Evolutionary conservation across 2,329 filamentous ascomycete species (phyloP).

Genomic region (Trichoderma polysporum): DNA sequence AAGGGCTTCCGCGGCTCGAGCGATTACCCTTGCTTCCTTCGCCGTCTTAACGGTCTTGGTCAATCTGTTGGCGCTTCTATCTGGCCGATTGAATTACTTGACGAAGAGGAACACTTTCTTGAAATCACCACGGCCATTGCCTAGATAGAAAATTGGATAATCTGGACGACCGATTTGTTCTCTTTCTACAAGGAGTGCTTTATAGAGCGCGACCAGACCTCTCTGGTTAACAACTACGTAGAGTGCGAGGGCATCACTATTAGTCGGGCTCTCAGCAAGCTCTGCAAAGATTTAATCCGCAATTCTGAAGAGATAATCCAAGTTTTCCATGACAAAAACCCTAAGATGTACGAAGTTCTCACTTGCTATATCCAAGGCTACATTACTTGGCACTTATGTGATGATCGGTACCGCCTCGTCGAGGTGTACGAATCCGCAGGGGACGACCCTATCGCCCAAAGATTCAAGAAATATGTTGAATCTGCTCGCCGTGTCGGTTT

Average conservation of each 20-base stretch:
- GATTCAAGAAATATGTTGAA: not conserved
- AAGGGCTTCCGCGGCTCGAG: slow-evolving; percentile 22
- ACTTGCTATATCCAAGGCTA: slow-evolving; percentile 25
- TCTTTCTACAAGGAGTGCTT: slow-evolving; percentile 28
- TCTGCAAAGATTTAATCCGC: slow-evolving; percentile 22
- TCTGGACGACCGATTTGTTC: slow-evolving; percentile 26
- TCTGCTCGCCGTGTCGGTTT: not conserved
- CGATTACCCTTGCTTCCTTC: slow-evolving; percentile 26
- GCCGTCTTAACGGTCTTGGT: slow-evolving; percentile 27
- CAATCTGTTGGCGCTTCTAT: slow-evolving; percentile 24
- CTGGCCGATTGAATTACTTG: slow-evolving; percentile 20
- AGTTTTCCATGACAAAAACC: slow-evolving; percentile 25
- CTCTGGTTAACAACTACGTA: slow-evolving; percentile 26
- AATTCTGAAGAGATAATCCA: slow-evolving; percentile 23
- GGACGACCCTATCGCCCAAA: not conserved
- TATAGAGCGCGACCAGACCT: slow-evolving; percentile 24
- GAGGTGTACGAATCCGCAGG: slow-evolving; percentile 21
- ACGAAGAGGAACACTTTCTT: slow-evolving; percentile 23
- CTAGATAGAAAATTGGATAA: slow-evolving; percentile 27
- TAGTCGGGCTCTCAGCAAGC: slow-evolving; percentile 24
- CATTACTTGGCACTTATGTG: slow-evolving; percentile 27
- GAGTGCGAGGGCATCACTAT: slow-evolving; percentile 19
- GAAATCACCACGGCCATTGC: slow-evolving; percentile 25
- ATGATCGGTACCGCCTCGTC: slow-evolving; percentile 23
- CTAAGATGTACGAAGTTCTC: slow-evolving; percentile 15